Evolutionary conservation across 1,139 yeast species (phyloP), one percentile per base, ranked within the genome.

Genomic region (Blastobotrys proliferans): DNA sequence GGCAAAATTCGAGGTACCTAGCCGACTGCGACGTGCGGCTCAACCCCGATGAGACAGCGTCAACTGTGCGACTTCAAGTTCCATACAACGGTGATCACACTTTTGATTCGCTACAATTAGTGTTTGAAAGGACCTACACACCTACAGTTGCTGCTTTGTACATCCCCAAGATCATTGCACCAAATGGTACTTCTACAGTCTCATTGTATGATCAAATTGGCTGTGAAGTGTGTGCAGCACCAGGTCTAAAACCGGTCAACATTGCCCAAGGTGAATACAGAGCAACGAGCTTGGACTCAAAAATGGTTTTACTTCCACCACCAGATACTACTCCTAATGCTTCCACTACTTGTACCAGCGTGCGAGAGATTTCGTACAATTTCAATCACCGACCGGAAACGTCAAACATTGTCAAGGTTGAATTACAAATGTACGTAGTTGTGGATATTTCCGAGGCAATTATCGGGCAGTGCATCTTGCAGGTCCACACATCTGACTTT

Each of bases 1-100:
- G 34, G 10, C 28, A 27, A 13, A 31, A 40, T 13, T 37, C 33
- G 4, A 35, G 40, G 6, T 44, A 24, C 19, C 21, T 40, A 13
- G 30, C 22, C 10, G 42, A 44, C n/a, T 40, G 47, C 26, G n/a
- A 29, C 1, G 42, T 40, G 21, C 28, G 25, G 29, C 19, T 37
- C 10, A 33, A 29, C 28, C 34, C 33, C 4, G 44, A 33, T 19
- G 33, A 28, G 4, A 20, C 32, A 2, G 24, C 10, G n/a, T 26
- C 38, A 3, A 35, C 38, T 5, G 29, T 40, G n/a, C 13, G 28
- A n/a, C 11, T 40, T 3, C 17, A 10, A 6, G 9, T 27, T 20
- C 32, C 13, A 3, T 38, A 34, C 16, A 20, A 18, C 8, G 42
- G 41, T 3, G 14, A 11, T 19, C n/a, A 25, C n/a, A 22, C 34